These are phyloP conservation scores for Phycomyces blakesleeanus DNA, from an alignment of 192 early-diverging fungal species.

Conservation along the genomic window DNA sequence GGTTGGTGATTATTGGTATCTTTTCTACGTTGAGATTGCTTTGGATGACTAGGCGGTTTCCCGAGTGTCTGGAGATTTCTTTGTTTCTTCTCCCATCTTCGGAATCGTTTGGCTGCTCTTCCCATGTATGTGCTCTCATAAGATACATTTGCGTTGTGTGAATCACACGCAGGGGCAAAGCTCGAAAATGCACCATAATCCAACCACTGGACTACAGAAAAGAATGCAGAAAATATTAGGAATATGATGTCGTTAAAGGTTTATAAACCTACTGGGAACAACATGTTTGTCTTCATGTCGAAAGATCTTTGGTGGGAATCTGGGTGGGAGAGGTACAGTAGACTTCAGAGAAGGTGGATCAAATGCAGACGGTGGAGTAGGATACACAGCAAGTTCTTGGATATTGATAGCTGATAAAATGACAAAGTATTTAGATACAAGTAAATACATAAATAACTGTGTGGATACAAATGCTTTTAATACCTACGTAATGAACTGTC, in stretches of 20 bases:
- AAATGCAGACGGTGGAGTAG: constrained; percentile 9
- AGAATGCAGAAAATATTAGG: background rate
- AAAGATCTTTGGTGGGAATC: background rate
- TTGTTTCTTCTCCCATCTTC: constrained; percentile 16
- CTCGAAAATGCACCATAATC: constrained; percentile 46
- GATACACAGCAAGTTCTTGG: constrained; percentile 35
- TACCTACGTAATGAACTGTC: constrained; percentile 17
- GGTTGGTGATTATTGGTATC: background rate
- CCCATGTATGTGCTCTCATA: constrained; percentile 41
- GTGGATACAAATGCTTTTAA: background rate
- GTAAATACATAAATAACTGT: background rate
- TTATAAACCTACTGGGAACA: constrained; percentile 21
- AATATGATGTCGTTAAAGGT: background rate
- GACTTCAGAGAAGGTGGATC: constrained; percentile 29
- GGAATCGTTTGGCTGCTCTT: constrained; percentile 20
- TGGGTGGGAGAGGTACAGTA: constrained; percentile 14
- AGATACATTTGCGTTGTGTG: constrained; percentile 41
- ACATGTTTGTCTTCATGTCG: constrained; percentile 27
- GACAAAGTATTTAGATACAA: no score
- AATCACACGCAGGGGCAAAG: constrained; percentile 52
- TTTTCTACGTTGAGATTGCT: background rate
- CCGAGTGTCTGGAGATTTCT: background rate
- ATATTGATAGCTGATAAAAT: constrained; percentile 35
- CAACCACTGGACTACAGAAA: constrained; percentile 42
- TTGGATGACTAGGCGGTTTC: background rate